Percentiles rank a stretch among this genome's conserved stretches.
Evolutionary conservation across 1,284 basidiomycete genomes (phyloP).

Genomic region (Moesziomyces globuligerus): DNA sequence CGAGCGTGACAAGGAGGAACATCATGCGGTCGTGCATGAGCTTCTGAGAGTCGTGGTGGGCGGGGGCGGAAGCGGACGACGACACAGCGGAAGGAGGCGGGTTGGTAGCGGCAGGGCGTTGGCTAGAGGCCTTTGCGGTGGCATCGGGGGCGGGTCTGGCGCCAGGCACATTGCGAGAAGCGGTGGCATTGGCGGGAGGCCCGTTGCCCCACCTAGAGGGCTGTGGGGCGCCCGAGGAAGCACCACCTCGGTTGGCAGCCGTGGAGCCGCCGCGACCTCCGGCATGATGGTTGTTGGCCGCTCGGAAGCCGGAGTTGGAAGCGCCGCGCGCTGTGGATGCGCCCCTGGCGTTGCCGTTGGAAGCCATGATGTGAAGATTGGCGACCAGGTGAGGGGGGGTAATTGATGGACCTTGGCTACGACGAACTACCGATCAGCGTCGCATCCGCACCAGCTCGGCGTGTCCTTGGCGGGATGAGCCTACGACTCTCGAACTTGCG

Average conservation of each 20-base stretch:
- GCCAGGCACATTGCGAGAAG: constrained; percentile 17
- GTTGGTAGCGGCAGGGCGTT: constrained; percentile 15
- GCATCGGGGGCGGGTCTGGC: constrained; percentile 3
- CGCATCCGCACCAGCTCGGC: background rate
- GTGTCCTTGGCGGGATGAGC: background rate
- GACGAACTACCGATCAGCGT: constrained; percentile 4
- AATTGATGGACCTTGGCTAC: too few relatives aligned
- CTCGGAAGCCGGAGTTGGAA: constrained; percentile 23
- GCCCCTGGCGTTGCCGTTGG: constrained; percentile 30
- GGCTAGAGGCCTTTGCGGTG: constrained; percentile 15
- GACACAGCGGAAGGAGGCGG: constrained; percentile 28
- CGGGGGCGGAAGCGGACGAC: constrained; percentile 16
- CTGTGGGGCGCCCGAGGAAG: constrained; percentile 22
- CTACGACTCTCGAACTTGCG: too few relatives aligned
- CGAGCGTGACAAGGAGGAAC: constrained; percentile 53
- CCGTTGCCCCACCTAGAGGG: constrained; percentile 38
- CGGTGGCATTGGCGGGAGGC: constrained; percentile 19
- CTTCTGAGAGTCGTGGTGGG: constrained; percentile 36
- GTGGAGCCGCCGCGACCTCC: constrained; percentile 29
- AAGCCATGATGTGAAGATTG: constrained; percentile 34
- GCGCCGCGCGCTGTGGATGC: constrained; percentile 20
- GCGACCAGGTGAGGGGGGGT: too few relatives aligned
- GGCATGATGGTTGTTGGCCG: constrained; percentile 16
- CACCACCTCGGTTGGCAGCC: constrained; percentile 21
- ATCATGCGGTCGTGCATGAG: constrained; percentile 52